phyloP scores from a whole-genome alignment of 805 yeast species.

The Kazachstania martiniae region DNA sequence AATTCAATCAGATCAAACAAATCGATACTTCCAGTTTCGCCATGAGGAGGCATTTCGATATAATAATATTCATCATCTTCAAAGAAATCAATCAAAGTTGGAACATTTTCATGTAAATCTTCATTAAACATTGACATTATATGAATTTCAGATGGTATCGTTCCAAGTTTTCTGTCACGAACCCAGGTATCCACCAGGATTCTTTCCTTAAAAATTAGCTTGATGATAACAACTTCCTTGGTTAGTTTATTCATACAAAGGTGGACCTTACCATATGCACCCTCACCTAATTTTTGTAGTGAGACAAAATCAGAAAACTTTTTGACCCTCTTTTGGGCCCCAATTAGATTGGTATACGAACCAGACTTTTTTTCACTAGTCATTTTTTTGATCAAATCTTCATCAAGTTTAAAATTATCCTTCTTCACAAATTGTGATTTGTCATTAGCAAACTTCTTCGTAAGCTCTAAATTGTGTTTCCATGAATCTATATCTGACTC shows the following conservation, averaged over 20 bases:
- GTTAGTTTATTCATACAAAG: slow-evolving; percentile 58
- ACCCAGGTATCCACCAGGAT: slow-evolving; percentile 96
- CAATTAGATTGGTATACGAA: slow-evolving; percentile 25
- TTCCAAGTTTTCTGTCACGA: slow-evolving; percentile 78
- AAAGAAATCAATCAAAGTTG: slow-evolving; percentile 77
- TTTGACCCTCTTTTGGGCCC: slow-evolving; percentile 57
- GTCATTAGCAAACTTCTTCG: slow-evolving; percentile 13
- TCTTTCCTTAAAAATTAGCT: slow-evolving; percentile 81
- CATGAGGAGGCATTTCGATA: slow-evolving; percentile 86
- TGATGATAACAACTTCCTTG: slow-evolving; percentile 61
- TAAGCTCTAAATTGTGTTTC: slow-evolving; percentile 11
- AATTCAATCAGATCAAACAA: slow-evolving; percentile 84
- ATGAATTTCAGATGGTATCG: slow-evolving; percentile 88
- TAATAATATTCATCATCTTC: slow-evolving; percentile 85
- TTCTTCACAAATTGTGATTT: slow-evolving; percentile 19
- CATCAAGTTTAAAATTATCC: slow-evolving; percentile 19
- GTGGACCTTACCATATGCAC: slow-evolving; percentile 91
- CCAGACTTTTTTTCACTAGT: not conserved
- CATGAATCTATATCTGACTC: not conserved
- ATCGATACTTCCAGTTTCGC: slow-evolving; percentile 79
- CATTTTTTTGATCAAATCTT: slow-evolving; percentile 14
- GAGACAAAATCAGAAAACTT: slow-evolving; percentile 58
- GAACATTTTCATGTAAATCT: slow-evolving; percentile 76
- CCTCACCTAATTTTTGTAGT: slow-evolving; percentile 77
- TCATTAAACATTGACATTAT: slow-evolving; percentile 66